phyloP scores from a whole-genome alignment of 805 yeast species.

The Saccharomycopsis microspora region DNA sequence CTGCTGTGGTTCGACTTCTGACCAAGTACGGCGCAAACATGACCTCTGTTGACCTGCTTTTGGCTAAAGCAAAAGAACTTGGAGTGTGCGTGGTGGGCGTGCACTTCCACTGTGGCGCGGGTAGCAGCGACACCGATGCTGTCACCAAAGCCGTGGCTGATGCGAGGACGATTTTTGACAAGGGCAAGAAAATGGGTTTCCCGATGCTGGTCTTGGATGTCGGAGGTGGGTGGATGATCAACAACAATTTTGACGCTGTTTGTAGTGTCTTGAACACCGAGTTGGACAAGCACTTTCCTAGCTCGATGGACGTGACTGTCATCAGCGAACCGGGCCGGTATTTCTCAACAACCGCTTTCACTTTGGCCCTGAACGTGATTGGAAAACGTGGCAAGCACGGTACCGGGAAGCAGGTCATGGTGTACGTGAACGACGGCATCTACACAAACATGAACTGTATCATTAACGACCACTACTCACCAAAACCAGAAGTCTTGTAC shows the following conservation, averaged over 20 bases:
- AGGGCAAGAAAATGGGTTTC: conserved; percentile 37
- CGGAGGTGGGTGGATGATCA: conserved; percentile 85
- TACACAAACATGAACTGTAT: conserved; percentile 94
- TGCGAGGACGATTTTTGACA: conserved; percentile 55
- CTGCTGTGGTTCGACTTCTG: conserved; percentile 76
- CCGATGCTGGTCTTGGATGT: conserved; percentile 56
- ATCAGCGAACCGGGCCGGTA: conserved; percentile 95
- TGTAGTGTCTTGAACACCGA: conserved; percentile 45
- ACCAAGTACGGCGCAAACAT: conserved; percentile 82
- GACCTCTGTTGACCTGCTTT: conserved; percentile 38
- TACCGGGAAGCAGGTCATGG: conserved; percentile 31
- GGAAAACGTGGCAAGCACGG: conserved; percentile 50
- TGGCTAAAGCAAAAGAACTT: conserved; percentile 50
- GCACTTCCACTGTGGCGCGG: conserved; percentile 94
- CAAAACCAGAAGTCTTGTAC: conserved; percentile 55
- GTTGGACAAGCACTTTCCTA: conserved; percentile 51
- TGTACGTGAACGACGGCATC: conserved; percentile 89
- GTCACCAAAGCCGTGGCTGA: conserved; percentile 63
- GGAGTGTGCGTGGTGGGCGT: conserved; percentile 68
- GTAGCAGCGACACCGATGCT: conserved; percentile 64
- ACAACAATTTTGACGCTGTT: conserved; percentile 43
- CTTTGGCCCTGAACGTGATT: conserved; percentile 73
- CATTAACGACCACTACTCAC: conserved; percentile 81
- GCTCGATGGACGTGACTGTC: conserved; percentile 28
- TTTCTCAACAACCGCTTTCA: conserved; percentile 75